Percentiles rank a stretch among this genome's conserved stretches.
phyloP scores from a whole-genome alignment of 2,329 filamentous ascomycete genomes.

The Knoxdaviesia proteae region DNA sequence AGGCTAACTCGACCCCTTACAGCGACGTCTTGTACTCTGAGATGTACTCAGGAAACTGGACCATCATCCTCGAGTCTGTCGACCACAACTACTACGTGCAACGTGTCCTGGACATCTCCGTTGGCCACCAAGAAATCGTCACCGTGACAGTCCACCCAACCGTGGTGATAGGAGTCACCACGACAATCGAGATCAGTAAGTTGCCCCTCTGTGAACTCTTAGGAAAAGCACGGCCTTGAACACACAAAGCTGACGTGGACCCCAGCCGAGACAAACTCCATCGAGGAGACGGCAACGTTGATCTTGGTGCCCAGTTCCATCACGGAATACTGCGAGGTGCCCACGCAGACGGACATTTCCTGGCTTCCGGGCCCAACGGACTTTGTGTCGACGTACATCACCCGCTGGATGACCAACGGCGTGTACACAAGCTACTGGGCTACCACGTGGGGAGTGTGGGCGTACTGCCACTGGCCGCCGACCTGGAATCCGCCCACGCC shows the following conservation, averaged over 20 bases:
- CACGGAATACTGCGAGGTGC: neutral
- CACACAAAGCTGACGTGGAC: neutral
- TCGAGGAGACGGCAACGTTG: slow-evolving; percentile 1
- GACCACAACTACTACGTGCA: slow-evolving; percentile 1
- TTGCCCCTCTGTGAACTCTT: neutral
- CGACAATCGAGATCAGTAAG: neutral
- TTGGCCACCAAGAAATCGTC: slow-evolving; percentile 1
- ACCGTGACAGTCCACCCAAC: slow-evolving; percentile 1
- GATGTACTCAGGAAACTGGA: slow-evolving; percentile 2
- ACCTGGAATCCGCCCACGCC: neutral
- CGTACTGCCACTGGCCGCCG: slow-evolving; percentile 3
- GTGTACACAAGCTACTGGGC: slow-evolving; percentile 1
- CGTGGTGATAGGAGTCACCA: slow-evolving; percentile 1
- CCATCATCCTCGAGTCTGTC: slow-evolving; percentile 1
- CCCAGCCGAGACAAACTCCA: neutral
- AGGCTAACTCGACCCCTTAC: neutral
- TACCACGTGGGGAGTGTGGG: slow-evolving; percentile 1
- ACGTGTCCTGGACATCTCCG: slow-evolving; percentile 1
- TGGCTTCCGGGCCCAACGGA: slow-evolving; percentile 1
- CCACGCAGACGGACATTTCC: neutral
- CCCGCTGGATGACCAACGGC: neutral
- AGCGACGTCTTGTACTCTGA: slow-evolving; percentile 2
- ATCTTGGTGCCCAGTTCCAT: slow-evolving; percentile 1
- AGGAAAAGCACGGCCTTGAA: neutral
- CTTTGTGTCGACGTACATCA: neutral